A percentile compares a stretch with the other conserved stretches of the same genome.
These are phyloP conservation scores for Aspergillus brunneoviolaceus DNA, from an alignment of 2,329 filamentous ascomycete species.

Conservation along the genomic window DNA sequence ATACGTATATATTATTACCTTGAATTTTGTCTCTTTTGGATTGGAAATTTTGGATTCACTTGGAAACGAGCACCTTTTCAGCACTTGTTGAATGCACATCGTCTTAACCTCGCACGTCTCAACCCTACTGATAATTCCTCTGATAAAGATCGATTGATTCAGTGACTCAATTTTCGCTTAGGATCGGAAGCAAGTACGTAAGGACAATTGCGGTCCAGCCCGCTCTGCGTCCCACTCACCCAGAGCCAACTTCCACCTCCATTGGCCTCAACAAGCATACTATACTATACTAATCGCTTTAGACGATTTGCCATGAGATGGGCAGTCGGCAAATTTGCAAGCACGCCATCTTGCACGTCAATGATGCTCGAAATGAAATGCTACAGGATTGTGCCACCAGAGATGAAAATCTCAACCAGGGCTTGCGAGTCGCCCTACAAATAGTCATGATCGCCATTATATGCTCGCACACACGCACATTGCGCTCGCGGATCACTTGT, in stretches of 20 bases:
- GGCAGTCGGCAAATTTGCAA: neutral
- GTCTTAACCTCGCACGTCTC: no score
- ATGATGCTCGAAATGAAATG: neutral
- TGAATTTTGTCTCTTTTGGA: neutral
- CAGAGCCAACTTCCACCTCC: neutral
- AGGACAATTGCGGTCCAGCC: neutral
- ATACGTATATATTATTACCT: neutral
- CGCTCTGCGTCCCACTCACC: neutral
- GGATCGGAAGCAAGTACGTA: neutral
- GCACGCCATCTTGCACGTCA: neutral
- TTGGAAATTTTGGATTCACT: neutral
- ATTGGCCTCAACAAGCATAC: neutral
- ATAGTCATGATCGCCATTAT: neutral
- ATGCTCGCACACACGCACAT: neutral
- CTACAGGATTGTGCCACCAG: neutral
- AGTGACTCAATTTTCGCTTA: neutral
- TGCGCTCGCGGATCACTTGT: neutral
- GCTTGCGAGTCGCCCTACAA: neutral
- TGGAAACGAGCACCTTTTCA: no score
- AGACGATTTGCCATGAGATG: no score
- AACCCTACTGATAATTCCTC: no score
- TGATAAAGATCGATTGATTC: neutral
- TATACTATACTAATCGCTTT: neutral
- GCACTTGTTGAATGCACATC: no score
- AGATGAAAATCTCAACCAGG: neutral